A percentile compares a stretch with the other conserved stretches of the same genome.
Evolutionary conservation across 1,139 yeast genomes (phyloP).

Genomic region (Hyphopichia fennica): DNA sequence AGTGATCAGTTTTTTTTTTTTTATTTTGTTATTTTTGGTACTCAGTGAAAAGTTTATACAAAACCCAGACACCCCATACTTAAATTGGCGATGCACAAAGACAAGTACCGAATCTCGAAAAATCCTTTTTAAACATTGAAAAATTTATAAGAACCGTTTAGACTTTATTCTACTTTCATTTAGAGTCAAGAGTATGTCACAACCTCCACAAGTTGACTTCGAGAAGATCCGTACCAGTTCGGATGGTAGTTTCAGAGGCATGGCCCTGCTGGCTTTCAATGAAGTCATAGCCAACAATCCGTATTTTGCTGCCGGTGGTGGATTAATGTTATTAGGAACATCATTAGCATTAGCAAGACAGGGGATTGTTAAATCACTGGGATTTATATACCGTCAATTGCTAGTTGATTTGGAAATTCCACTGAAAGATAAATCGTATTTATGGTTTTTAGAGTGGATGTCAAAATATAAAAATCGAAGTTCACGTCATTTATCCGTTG

Average conservation of each 20-base stretch:
- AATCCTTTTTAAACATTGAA: no score
- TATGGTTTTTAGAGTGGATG: constrained; percentile 98
- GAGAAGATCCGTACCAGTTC: constrained; percentile 36
- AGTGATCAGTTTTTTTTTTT: no score
- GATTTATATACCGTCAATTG: constrained; percentile 75
- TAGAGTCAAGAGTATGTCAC: background rate
- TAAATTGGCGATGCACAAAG: background rate
- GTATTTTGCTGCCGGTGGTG: constrained; percentile 97
- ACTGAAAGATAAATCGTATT: constrained; percentile 87
- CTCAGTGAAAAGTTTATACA: no score
- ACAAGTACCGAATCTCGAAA: background rate
- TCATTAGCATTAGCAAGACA: constrained; percentile 76
- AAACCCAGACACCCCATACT: background rate
- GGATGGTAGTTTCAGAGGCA: constrained; percentile 39
- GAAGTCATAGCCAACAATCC: constrained; percentile 75
- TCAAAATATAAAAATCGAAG: constrained; percentile 70
- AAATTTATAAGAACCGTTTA: background rate
- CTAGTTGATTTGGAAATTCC: constrained; percentile 93
- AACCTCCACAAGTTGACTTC: constrained; percentile 21
- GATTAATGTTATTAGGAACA: constrained; percentile 90
- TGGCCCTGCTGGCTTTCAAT: constrained; percentile 40
- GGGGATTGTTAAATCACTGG: constrained; percentile 62
- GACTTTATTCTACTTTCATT: background rate
- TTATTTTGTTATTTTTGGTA: no score
- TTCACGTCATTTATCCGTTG: constrained; percentile 86